Percentiles rank a stretch among this genome's conserved stretches.
phyloP scores from a whole-genome alignment of 495 filamentous ascomycete genomes.

The Annulohypoxylon stygium region DNA sequence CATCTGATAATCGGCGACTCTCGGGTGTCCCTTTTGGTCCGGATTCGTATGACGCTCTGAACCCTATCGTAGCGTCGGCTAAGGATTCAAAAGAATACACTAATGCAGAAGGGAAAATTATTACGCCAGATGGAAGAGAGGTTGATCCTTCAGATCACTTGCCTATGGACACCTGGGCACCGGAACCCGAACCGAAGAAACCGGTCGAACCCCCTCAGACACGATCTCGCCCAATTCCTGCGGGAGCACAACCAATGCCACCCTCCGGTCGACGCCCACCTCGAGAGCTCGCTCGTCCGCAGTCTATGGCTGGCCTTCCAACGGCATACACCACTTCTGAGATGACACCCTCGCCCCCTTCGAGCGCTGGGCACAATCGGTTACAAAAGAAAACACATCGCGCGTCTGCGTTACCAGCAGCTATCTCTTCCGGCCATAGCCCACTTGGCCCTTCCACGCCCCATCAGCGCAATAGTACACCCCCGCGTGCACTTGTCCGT shows the following conservation, averaged over 20 bases:
- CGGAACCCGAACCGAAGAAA: slow-evolving; percentile 86
- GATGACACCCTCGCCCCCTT: slow-evolving; percentile 40
- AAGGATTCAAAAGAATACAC: slow-evolving; percentile 55
- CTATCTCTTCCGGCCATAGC: slow-evolving; percentile 56
- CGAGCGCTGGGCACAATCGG: slow-evolving; percentile 63
- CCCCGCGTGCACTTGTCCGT: slow-evolving; percentile 55
- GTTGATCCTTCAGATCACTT: slow-evolving; percentile 95
- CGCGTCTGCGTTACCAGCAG: slow-evolving; percentile 55
- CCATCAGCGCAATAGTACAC: slow-evolving; percentile 58
- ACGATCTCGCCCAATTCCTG: slow-evolving; percentile 58
- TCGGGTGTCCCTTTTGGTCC: slow-evolving; percentile 87
- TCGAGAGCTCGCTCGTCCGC: slow-evolving; percentile 39
- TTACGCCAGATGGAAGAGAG: slow-evolving; percentile 84
- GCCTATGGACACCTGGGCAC: slow-evolving; percentile 90
- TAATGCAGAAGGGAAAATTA: slow-evolving; percentile 72
- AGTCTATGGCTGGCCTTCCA: slow-evolving; percentile 38
- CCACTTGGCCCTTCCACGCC: slow-evolving; percentile 61
- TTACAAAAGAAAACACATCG: slow-evolving; percentile 71
- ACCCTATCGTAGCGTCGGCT: slow-evolving; percentile 65
- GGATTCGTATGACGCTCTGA: slow-evolving; percentile 84
- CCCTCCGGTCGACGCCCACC: slow-evolving; percentile 47
- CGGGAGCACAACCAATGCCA: slow-evolving; percentile 62
- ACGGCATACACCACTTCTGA: slow-evolving; percentile 50
- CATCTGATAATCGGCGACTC: slow-evolving; percentile 64
- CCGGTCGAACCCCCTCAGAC: slow-evolving; percentile 61